These are phyloP conservation scores for Plantago major DNA, from an alignment of 257 asterid genomes.

Conservation along the genomic window DNA sequence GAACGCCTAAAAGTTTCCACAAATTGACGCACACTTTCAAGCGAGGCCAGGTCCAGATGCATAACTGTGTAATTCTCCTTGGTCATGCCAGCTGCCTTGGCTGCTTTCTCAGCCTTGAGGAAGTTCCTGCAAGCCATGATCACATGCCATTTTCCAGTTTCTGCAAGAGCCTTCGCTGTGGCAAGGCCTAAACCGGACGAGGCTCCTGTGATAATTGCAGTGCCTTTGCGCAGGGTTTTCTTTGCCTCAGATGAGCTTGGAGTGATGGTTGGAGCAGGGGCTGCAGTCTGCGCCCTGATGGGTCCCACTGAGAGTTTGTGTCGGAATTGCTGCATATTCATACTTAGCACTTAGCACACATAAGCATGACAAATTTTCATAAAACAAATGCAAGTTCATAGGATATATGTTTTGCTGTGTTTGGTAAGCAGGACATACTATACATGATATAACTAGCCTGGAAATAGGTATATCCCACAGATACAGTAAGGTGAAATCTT, in stretches of 20 bases:
- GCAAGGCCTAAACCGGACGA: slow-evolving; percentile 87
- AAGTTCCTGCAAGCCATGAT: slow-evolving; percentile 86
- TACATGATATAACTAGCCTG: too few species aligned
- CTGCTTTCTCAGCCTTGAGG: slow-evolving; percentile 83
- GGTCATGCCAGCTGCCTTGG: slow-evolving; percentile 58
- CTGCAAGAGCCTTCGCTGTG: slow-evolving; percentile 71
- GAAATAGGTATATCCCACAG: too few species aligned
- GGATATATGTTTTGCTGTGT: background rate
- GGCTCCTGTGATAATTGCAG: slow-evolving; percentile 69
- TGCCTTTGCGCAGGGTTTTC: slow-evolving; percentile 68
- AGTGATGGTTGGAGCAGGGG: slow-evolving; percentile 45
- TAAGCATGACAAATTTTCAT: background rate
- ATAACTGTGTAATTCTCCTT: slow-evolving; percentile 66
- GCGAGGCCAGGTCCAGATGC: slow-evolving; percentile 86
- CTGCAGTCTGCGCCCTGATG: slow-evolving; percentile 56
- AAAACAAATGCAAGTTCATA: background rate
- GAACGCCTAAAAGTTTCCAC: slow-evolving; percentile 57
- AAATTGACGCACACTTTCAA: slow-evolving; percentile 78
- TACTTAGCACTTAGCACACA: background rate
- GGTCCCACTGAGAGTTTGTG: slow-evolving; percentile 29
- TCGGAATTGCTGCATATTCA: slow-evolving; percentile 18
- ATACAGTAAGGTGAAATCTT: too few species aligned
- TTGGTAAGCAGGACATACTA: too few species aligned
- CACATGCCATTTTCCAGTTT: slow-evolving; percentile 81
- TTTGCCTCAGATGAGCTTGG: slow-evolving; percentile 42